phyloP scores from a whole-genome alignment of 2,329 filamentous ascomycete species.

The Cladosporium halotolerans region DNA sequence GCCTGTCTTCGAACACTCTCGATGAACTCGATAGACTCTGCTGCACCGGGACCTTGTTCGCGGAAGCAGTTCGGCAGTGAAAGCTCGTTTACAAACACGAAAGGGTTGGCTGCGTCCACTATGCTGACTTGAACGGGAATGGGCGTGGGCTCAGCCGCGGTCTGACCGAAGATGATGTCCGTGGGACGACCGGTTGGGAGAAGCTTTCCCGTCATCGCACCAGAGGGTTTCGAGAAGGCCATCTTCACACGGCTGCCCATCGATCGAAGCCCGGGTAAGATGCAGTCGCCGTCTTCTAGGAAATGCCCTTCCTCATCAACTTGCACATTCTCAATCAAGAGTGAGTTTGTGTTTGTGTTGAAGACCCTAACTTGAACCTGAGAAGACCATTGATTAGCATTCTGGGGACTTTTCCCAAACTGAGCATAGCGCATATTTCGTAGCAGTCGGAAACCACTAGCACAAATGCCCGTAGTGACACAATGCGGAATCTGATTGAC shows the following conservation, averaged over 20 bases:
- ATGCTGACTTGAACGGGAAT: conserved; percentile 16
- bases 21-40: conserved; percentile 16
- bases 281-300: conserved; percentile 20
- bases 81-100: conserved; percentile 15
- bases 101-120: conserved; percentile 21
- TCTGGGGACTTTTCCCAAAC: too few relatives aligned
- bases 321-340: conserved; percentile 20
- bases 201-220: conserved; percentile 19
- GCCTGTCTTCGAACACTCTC: conserved; percentile 17
- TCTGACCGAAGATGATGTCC: conserved; percentile 17
- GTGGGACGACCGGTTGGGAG: conserved; percentile 15
- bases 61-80: conserved; percentile 13
- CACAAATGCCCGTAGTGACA: not conserved
- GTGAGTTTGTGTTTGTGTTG: conserved; percentile 22
- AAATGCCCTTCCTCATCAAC: conserved; percentile 22
- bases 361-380: conserved; percentile 19
- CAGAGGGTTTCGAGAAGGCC: conserved; percentile 16
- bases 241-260: conserved; percentile 17
- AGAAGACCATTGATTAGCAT: not conserved
- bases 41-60: conserved; percentile 7
- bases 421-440: not conserved
- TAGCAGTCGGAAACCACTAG: too few relatives aligned
- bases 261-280: conserved; percentile 14
- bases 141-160: conserved; percentile 13
- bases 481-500: not conserved